A percentile compares a stretch with the other conserved stretches of the same genome.
Evolutionary conservation across 2,329 filamentous ascomycete genomes (phyloP).

Genomic region (Aspergillus neotritici): DNA sequence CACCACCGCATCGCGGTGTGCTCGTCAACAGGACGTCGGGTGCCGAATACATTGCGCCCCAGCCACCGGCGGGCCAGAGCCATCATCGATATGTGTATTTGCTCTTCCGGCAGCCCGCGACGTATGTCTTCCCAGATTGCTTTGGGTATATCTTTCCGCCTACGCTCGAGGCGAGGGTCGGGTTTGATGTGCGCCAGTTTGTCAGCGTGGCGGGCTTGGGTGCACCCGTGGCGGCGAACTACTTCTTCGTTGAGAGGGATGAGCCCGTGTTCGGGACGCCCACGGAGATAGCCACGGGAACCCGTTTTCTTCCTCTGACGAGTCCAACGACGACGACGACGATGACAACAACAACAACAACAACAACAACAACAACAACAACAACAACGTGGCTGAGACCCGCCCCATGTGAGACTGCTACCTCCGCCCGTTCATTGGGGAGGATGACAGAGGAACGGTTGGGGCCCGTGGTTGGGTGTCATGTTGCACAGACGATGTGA

Average conservation of each 20-base stretch:
- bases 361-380: slow-evolving; percentile 4
- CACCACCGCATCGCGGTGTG: not conserved
- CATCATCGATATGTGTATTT: slow-evolving; percentile 31
- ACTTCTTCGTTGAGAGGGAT: slow-evolving; percentile 34
- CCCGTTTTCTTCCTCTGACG: no score
- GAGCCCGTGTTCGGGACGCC: not conserved
- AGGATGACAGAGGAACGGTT: slow-evolving; percentile 8
- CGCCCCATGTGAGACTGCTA: slow-evolving; percentile 9
- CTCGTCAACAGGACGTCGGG: slow-evolving; percentile 1
- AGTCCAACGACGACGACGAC: slow-evolving; percentile 3
- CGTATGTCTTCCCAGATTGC: slow-evolving; percentile 26
- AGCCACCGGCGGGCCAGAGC: slow-evolving; percentile 17
- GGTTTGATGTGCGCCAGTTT: slow-evolving; percentile 35
- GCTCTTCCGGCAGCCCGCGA: slow-evolving; percentile 21
- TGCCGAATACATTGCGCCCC: slow-evolving; percentile 26
- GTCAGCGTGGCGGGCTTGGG: slow-evolving; percentile 26
- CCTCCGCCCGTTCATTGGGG: not conserved
- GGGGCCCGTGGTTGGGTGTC: slow-evolving; percentile 1
- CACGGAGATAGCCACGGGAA: not conserved
- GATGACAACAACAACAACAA: slow-evolving; percentile 15
- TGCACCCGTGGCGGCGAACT: slow-evolving; percentile 33
- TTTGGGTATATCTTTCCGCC: slow-evolving; percentile 28
- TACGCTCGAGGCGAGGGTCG: slow-evolving; percentile 18
- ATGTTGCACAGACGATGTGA: slow-evolving; percentile 7
- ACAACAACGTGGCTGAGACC: slow-evolving; percentile 19